Conservation (phyloP, 2,329 filamentous ascomycete species). For the Pleoardoris graminearum region DNA sequence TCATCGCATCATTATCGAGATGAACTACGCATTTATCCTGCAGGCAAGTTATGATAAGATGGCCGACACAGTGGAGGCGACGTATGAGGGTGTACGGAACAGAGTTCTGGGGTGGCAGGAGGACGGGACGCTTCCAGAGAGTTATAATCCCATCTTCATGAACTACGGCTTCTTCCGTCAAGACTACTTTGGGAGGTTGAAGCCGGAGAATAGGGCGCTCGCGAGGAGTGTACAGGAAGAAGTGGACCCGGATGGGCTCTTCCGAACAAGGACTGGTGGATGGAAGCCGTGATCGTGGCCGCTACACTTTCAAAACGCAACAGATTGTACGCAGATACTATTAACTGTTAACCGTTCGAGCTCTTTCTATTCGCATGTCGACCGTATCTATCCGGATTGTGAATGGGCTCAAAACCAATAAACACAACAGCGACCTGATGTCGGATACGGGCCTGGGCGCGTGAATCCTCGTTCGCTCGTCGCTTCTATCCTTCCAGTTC, state of each 20-base stretch:
- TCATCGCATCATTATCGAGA: constrained; percentile 52
- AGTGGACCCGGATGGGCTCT: constrained; percentile 49
- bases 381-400: no score
- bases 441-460: no score
- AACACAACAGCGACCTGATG: no score
- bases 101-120: constrained; percentile 44
- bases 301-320: no score
- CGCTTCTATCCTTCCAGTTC: no score
- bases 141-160: constrained; percentile 53
- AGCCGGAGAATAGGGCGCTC: constrained; percentile 34
- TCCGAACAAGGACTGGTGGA: constrained; percentile 48
- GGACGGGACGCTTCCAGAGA: constrained; percentile 46
- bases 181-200: constrained; percentile 51
- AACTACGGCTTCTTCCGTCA: constrained; percentile 52
- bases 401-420: no score
- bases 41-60: constrained; percentile 44
- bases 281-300: background rate
- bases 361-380: no score
- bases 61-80: constrained; percentile 44
- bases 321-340: no score
- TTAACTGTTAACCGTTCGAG: no score
- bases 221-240: constrained; percentile 43
- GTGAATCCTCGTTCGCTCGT: no score
- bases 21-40: constrained; percentile 48
- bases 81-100: constrained; percentile 46